A percentile compares a stretch with the other conserved stretches of the same genome.
phyloP scores from a whole-genome alignment of 2,329 filamentous ascomycete species.

The Beauveria sp. region DNA sequence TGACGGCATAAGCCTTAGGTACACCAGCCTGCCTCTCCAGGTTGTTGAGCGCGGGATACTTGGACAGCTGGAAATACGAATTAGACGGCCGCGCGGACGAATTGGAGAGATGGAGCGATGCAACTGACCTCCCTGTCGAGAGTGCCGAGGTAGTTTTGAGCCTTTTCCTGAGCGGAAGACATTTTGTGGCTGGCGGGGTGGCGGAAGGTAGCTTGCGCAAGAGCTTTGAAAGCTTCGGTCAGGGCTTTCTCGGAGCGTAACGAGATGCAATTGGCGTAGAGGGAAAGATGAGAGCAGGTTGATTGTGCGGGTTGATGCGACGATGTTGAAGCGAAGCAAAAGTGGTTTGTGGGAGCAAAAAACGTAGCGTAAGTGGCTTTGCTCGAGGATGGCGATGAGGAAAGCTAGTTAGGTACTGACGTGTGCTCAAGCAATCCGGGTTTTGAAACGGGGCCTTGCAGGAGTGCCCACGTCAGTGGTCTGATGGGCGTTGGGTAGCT shows the following conservation, averaged over 20 bases:
- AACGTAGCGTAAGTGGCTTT: constrained; percentile 25
- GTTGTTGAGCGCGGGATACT: constrained; percentile 77
- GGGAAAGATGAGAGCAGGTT: background rate
- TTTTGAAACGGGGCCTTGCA: constrained; percentile 10
- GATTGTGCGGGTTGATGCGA: background rate
- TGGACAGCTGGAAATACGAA: constrained; percentile 56
- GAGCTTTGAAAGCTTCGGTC: background rate
- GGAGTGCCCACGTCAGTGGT: background rate
- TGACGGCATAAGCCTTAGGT: constrained; percentile 77
- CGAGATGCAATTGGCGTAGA: background rate
- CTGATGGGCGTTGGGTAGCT: background rate
- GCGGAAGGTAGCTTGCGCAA: constrained; percentile 5
- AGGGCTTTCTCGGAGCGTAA: background rate
- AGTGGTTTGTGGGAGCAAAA: constrained; percentile 14
- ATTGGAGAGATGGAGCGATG: background rate
- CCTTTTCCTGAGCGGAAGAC: constrained; percentile 68
- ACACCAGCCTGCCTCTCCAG: constrained; percentile 77
- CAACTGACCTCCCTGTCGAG: constrained; percentile 73
- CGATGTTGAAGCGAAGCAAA: constrained; percentile 8
- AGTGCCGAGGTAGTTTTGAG: constrained; percentile 67
- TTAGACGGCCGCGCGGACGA: background rate
- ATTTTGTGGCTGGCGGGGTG: constrained; percentile 38
- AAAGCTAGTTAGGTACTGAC: constrained; percentile 14
- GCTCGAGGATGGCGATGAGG: constrained; percentile 20
- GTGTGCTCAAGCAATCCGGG: constrained; percentile 15